A percentile compares a stretch with the other conserved stretches of the same genome.
Conservation (phyloP, 345 rosid genomes). For the Eucalyptus globulus region DNA sequence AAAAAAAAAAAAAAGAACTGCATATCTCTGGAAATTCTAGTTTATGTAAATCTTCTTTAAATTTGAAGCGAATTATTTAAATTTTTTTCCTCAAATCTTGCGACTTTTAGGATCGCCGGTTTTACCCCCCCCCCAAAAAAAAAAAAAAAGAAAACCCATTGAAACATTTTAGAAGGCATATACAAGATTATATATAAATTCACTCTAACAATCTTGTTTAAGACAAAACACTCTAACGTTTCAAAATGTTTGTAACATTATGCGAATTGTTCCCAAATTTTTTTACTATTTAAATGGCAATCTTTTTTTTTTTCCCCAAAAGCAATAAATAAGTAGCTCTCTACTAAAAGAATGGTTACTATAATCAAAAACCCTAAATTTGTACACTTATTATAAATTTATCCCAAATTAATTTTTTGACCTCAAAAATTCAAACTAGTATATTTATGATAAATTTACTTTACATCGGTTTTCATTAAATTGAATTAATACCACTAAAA, state of each 20-base stretch:
- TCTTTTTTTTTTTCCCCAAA: neutral
- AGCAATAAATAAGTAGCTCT: neutral
- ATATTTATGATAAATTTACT: no score
- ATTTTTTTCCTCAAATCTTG: neutral
- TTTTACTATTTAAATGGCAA: fast-evolving
- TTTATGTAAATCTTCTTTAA: neutral
- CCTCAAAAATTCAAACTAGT: fast-evolving
- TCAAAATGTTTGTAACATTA: neutral
- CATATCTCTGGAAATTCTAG: neutral
- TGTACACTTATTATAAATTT: fast-evolving
- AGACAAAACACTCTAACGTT: neutral
- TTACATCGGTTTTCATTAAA: no score
- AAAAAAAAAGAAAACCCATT: no score
- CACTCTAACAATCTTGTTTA: neutral
- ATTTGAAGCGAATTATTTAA: neutral
- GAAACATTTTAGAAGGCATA: neutral
- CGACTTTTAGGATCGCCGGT: no score
- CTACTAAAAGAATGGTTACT: neutral
- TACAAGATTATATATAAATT: neutral
- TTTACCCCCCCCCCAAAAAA: no score
- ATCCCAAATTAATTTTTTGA: no score
- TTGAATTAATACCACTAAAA: no score
- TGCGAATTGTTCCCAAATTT: neutral
- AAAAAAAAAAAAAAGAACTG: neutral
- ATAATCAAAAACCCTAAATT: no score